Evolutionary conservation across 306 rosid species (phyloP), one percentile per base, ranked within the genome.

Genomic region (Morella rubra): DNA sequence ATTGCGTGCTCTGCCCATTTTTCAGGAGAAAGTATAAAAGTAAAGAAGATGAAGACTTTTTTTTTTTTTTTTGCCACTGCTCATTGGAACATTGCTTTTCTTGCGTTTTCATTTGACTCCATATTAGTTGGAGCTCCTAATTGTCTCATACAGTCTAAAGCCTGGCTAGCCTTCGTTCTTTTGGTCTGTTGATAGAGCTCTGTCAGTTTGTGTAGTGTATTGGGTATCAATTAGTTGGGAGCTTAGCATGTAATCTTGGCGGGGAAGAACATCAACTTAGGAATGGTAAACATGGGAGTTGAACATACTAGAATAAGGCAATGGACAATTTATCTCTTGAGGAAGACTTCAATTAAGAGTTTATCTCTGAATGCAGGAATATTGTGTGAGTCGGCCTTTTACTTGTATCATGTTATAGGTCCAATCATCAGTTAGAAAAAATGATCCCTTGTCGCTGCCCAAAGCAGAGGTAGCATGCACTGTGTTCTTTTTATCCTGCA

Each of bases 141-240:
- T 10, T 77, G 37, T 14, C 73, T 60, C 77, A 19, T 37, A 46
- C 32, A 58, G 65, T 45, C 62, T 47, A 61, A 40, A 24, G 44
- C 24, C n/a, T 15, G 40, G 77, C 27, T 64, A 52, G 15, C 3
- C 3, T 32, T 32, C 37, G 78, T 64, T 77, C 42, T 19, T 58
- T 54, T 70, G 20, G 37, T 20, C 14, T 77, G 45, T 70, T 55
- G 4, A 44, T 58, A 58, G 73, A 76, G 32, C 41, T 58, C 62
- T n/a, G 76, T 52, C 70, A 67, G 11, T 76, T 58, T 13, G 64
- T 41, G n/a, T 53, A 44, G 22, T n/a, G 22, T n/a, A 22, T 27
- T 52, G 20, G 45, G 49, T 7, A 32, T 32, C 37, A 32, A 32
- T 32, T 32, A 32, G 37, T 32, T 3, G 37, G 12, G 8, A 27